Evolutionary conservation across 495 filamentous ascomycete species (phyloP), one percentile per base, ranked within the genome.

Genomic region (Penicillium parvum): DNA sequence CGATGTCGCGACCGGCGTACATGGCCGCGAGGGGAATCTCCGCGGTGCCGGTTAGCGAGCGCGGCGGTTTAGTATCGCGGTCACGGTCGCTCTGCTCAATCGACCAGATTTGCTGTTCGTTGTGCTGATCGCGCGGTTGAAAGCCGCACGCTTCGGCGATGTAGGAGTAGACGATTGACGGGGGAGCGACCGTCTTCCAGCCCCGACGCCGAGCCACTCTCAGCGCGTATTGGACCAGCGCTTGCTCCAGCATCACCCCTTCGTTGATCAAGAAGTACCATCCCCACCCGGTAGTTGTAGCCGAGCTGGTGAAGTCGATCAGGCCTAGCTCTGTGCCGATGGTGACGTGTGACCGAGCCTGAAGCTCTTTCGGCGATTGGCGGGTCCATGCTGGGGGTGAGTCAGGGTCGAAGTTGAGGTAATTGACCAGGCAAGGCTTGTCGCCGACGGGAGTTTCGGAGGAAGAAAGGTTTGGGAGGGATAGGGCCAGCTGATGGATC

Each of bases 231-330:
- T 84, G 81, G n/a, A 96, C 64, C 0, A 98, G 76, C 0, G 92
- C 92, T 58, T 96, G 90, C 60, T 97, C 92, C 2, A 98, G 76
- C 61, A 92, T 76, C 0, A 89, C 90, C 6, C 82, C 90, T 48
- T 94, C 91, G 63, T 94, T 86, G 22, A 83, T 74, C 0, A 98
- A 79, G 62, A 85, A 96, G 65, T 98, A 98, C 88, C 90, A 98
- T 0, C 92, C 92, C 90, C 90, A 97, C 11, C 92, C 92, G 23
- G 82, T 86, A 14, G 86, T 82, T 7, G 77, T 82, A 14, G 80
- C 82, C 3, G 90, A 88, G 38, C 72, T 78, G 8, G 82, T 72
- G 55, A 98, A 96, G 65, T 98, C 94, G 34, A 98, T 68, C 1
- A 97, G 69, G 15, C 81, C 76, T 0, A 98, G 76, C 49, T 85